Percentiles rank a stretch among this genome's conserved stretches.
Evolutionary conservation across 805 yeast species (phyloP).

Genomic region (Lipomyces mesembrius): DNA sequence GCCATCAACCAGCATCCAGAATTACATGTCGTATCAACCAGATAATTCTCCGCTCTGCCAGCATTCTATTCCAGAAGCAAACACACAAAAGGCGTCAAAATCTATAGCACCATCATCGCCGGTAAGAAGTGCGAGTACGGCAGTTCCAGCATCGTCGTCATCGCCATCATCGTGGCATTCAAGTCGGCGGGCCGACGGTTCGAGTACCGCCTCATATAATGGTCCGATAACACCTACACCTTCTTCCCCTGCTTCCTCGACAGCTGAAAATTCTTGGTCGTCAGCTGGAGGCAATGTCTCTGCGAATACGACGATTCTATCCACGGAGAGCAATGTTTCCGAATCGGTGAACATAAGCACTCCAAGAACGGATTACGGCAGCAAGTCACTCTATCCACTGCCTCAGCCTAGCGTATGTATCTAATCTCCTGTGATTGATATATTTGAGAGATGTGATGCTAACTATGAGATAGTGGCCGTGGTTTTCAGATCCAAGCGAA

Average conservation of each 20-base stretch:
- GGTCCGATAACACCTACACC: slow-evolving; percentile 1
- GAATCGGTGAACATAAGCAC: neutral
- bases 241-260: slow-evolving; percentile 1
- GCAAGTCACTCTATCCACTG: neutral
- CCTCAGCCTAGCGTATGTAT: neutral
- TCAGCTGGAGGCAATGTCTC: neutral
- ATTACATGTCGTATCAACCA: neutral
- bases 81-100: neutral
- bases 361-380: neutral
- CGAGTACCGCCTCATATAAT: neutral
- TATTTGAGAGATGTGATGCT: neutral
- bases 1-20: neutral
- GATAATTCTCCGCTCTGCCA: neutral
- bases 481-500: slow-evolving; percentile 24
- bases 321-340: neutral
- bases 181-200: neutral
- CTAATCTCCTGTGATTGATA: neutral
- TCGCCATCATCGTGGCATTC: neutral
- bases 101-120: neutral
- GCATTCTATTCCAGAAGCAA: neutral
- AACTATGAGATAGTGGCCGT: slow-evolving; percentile 16
- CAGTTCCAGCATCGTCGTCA: neutral
- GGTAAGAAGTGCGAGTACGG: neutral
- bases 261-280: slow-evolving; percentile 2
- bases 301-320: slow-evolving; percentile 1